These are phyloP conservation scores for Wallemia ichthyophaga DNA, from an alignment of 1,284 basidiomycete species.

Conservation along the genomic window DNA sequence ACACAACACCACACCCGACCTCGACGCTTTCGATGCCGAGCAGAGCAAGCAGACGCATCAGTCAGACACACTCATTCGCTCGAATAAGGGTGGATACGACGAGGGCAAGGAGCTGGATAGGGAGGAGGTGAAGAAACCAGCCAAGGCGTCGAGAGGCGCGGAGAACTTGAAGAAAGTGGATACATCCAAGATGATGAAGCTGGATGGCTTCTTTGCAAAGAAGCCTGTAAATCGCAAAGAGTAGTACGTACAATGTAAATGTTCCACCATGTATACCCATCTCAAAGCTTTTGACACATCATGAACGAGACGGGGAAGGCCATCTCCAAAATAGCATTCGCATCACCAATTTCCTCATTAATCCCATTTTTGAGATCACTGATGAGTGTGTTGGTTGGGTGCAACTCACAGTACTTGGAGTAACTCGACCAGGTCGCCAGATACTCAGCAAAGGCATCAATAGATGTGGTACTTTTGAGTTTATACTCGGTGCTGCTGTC, in stretches of 20 bases:
- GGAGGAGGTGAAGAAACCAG: not conserved
- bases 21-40: not conserved
- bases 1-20: not conserved
- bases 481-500: not conserved
- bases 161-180: not conserved
- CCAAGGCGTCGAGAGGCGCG: not conserved
- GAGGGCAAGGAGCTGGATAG: not conserved
- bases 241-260: not conserved
- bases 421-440: not conserved
- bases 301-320: not conserved
- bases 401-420: not conserved
- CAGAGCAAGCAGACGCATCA: not conserved
- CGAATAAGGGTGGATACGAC: not conserved
- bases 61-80: not conserved
- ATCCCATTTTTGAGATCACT: not conserved
- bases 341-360: not conserved
- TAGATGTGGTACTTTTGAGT: not conserved
- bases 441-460: not conserved
- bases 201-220: not conserved
- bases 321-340: not conserved
- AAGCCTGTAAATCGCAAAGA: not conserved
- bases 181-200: not conserved
- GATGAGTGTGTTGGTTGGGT: not conserved
- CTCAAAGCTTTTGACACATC: not conserved
- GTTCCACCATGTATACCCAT: not conserved